A percentile compares a stretch with the other conserved stretches of the same genome.
phyloP scores from a whole-genome alignment of 495 filamentous ascomycete genomes.

The Talaromyces proteolyticus region DNA sequence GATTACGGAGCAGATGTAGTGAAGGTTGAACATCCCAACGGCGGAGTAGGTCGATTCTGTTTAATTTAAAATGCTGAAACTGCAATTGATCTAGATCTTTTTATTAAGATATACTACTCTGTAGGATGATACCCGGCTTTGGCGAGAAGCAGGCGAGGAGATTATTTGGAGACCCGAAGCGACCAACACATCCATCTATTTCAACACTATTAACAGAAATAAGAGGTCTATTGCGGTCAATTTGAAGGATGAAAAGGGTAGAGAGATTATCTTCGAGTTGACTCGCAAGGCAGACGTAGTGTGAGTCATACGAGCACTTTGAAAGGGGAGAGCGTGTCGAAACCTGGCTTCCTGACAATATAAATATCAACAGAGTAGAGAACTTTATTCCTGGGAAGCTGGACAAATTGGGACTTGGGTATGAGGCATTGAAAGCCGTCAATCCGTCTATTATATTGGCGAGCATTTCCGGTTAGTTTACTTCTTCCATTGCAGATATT shows the following conservation, averaged over 20 bases:
- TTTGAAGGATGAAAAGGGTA: conserved; percentile 65
- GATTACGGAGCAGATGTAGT: conserved; percentile 89
- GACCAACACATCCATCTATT: conserved; percentile 10
- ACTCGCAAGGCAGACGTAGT: conserved; percentile 72
- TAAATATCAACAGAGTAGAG: conserved; percentile 48
- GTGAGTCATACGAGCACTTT: not conserved
- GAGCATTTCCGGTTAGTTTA: conserved; percentile 10
- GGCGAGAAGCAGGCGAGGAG: conserved; percentile 13
- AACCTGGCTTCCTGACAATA: not conserved
- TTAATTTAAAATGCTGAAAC: too few relatives aligned
- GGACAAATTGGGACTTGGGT: conserved; percentile 75
- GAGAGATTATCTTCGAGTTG: conserved; percentile 69
- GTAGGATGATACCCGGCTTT: conserved; percentile 17
- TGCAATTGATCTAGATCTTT: too few relatives aligned
- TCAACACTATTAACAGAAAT: conserved; percentile 61
- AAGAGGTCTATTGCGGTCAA: conserved; percentile 83
- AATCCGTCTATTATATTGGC: conserved; percentile 50
- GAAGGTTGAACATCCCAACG: conserved; percentile 81
- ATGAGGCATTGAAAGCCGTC: conserved; percentile 55
- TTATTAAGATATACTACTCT: not conserved
- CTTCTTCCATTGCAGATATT: not conserved
- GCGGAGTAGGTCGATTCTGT: conserved; percentile 51
- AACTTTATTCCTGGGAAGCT: conserved; percentile 84
- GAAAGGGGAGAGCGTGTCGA: not conserved
- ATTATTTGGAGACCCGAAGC: conserved; percentile 14